Evolutionary conservation across 176 grass and related monocot species (phyloP).

Genomic region (Aegilops longissima): DNA sequence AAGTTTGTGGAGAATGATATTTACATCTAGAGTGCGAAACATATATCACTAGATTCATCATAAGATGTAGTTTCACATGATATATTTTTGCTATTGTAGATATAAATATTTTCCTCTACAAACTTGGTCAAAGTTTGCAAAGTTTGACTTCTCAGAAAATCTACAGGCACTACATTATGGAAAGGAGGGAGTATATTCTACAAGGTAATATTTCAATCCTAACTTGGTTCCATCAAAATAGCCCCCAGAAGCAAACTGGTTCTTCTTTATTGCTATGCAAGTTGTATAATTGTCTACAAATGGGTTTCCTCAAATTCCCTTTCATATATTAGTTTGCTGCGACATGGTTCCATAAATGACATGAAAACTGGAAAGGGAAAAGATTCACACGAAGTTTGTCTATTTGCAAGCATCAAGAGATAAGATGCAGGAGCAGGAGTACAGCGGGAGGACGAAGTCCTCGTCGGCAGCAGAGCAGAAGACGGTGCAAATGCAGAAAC

Average conservation of each 20-base stretch:
- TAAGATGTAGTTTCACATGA: too few relatives aligned
- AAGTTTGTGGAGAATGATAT: too few relatives aligned
- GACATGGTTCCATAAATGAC: background rate
- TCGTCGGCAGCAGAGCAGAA: background rate
- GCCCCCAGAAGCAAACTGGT: background rate
- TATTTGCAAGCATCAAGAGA: background rate
- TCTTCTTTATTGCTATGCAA: background rate
- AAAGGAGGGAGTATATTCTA: too few relatives aligned
- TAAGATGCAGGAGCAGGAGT: background rate
- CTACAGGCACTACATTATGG: too few relatives aligned
- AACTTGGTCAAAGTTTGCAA: too few relatives aligned
- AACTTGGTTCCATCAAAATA: background rate
- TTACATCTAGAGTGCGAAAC: too few relatives aligned
- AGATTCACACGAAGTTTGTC: background rate
- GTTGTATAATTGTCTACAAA: background rate
- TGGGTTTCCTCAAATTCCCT: background rate
- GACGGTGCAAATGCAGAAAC: background rate
- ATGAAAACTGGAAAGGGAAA: too few relatives aligned
- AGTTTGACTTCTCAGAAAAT: background rate
- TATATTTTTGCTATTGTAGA: too few relatives aligned
- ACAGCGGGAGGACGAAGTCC: background rate
- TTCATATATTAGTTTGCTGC: background rate
- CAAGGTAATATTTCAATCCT: too few relatives aligned
- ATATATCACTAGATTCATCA: too few relatives aligned
- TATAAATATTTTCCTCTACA: too few relatives aligned